Evolutionary conservation across 352 stramenopile genomes (phyloP).

Genomic region (Saprolegnia diclina): DNA sequence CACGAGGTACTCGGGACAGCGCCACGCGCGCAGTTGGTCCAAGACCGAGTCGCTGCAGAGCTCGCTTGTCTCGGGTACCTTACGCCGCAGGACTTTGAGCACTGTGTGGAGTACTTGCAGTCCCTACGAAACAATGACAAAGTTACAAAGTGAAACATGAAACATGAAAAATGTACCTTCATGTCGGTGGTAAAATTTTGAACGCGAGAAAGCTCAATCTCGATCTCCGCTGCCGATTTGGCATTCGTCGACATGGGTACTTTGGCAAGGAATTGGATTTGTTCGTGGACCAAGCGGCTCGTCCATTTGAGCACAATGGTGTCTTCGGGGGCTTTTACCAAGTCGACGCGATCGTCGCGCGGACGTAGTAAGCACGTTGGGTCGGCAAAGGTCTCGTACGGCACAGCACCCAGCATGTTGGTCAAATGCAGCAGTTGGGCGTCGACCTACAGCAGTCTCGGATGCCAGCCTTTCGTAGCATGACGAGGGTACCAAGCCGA

Average conservation of each 20-base stretch:
- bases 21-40: not conserved
- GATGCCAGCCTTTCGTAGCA: not conserved
- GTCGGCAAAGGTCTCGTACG: conserved; percentile 41
- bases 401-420: conserved; percentile 53
- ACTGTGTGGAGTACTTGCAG: no score
- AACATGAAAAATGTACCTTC: no score
- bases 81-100: no score
- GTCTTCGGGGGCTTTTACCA: conserved; percentile 47
- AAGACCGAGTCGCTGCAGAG: not conserved
- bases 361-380: conserved; percentile 38
- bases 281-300: conserved; percentile 34
- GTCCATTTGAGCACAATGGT: conserved; percentile 65
- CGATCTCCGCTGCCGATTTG: not conserved
- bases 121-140: no score
- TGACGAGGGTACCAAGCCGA: conserved; percentile 34
- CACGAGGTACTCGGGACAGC: conserved; percentile 11
- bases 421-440: conserved; percentile 45
- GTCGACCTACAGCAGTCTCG: conserved; percentile 30
- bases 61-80: no score
- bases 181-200: conserved; percentile 71
- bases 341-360: conserved; percentile 48
- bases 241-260: not conserved
- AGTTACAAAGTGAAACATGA: no score
- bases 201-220: conserved; percentile 26
- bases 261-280: not conserved